Conservation (phyloP, 352 stramenopile genomes). For the Globisporangium recalcitrans region DNA sequence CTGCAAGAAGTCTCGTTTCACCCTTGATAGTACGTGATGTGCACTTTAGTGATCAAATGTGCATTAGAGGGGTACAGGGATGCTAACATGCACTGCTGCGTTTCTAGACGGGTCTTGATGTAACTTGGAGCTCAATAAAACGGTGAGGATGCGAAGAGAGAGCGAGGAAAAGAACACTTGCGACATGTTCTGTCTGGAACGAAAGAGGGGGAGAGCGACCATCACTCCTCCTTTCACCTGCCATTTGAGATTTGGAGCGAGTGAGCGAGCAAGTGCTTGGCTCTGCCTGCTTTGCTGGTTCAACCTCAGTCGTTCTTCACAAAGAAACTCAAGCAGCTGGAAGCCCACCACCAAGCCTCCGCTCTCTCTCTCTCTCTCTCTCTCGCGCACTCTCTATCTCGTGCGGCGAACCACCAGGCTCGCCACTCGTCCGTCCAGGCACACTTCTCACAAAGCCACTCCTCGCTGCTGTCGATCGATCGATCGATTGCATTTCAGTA, state of each 20-base stretch:
- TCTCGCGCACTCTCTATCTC: neutral
- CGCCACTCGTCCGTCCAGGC: neutral
- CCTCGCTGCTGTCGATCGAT: neutral
- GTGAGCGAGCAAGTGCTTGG: neutral
- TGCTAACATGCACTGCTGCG: too few relatives aligned
- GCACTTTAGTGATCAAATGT: too few relatives aligned
- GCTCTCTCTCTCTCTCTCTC: conserved; percentile 1
- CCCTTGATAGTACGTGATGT: neutral
- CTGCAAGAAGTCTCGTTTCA: neutral
- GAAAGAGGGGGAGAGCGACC: neutral
- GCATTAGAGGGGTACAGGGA: too few relatives aligned
- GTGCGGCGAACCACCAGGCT: neutral
- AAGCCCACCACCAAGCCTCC: neutral
- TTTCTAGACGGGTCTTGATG: too few relatives aligned
- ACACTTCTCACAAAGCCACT: neutral
- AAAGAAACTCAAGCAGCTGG: conserved; percentile 4
- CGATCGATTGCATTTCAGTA: neutral
- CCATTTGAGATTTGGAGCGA: neutral
- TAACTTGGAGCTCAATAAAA: too few relatives aligned
- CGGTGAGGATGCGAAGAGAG: neutral
- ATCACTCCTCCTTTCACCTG: conserved; percentile 9
- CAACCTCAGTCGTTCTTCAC: conserved; percentile 4
- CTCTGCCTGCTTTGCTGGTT: conserved; percentile 4
- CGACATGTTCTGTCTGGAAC: conserved; percentile 5
- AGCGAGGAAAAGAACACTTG: conserved; percentile 10